These are phyloP conservation scores for Aspergillus olivimuriae DNA, from an alignment of 495 filamentous ascomycete genomes.

Conservation along the genomic window DNA sequence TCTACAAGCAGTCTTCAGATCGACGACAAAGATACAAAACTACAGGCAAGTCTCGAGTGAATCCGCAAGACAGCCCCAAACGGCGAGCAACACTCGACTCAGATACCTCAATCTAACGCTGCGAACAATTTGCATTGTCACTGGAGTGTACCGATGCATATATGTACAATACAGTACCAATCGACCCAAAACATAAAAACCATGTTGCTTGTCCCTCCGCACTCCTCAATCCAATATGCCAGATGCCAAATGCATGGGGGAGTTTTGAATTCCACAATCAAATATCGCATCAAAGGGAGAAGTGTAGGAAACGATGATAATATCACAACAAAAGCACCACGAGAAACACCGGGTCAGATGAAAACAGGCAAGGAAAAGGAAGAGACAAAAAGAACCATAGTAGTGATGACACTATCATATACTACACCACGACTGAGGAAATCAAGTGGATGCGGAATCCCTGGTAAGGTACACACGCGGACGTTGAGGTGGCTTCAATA, in stretches of 20 bases:
- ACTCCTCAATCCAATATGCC: slow-evolving; percentile 7
- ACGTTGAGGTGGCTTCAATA: too few species aligned
- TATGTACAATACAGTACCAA: slow-evolving; percentile 13
- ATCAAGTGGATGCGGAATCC: too few species aligned
- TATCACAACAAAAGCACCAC: slow-evolving; percentile 5
- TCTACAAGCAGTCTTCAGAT: too few species aligned
- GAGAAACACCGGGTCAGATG: slow-evolving; percentile 15
- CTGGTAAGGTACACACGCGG: too few species aligned
- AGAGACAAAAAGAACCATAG: slow-evolving; percentile 1
- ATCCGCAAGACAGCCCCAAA: too few species aligned
- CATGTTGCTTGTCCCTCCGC: neutral
- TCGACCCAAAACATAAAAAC: slow-evolving; percentile 1
- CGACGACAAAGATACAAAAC: too few species aligned
- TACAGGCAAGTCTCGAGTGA: too few species aligned
- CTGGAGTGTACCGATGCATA: too few species aligned
- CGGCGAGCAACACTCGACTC: too few species aligned
- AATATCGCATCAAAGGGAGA: slow-evolving; percentile 14
- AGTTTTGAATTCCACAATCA: slow-evolving; percentile 1
- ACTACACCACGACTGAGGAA: neutral
- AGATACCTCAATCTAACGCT: too few species aligned
- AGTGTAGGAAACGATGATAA: slow-evolving; percentile 6
- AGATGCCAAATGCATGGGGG: slow-evolving; percentile 4
- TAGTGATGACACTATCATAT: neutral
- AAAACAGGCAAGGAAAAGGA: slow-evolving; percentile 6
- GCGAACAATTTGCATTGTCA: too few species aligned